These are phyloP conservation scores for Gynandropsis gynandra DNA, from an alignment of 345 rosid genomes.

Conservation along the genomic window DNA sequence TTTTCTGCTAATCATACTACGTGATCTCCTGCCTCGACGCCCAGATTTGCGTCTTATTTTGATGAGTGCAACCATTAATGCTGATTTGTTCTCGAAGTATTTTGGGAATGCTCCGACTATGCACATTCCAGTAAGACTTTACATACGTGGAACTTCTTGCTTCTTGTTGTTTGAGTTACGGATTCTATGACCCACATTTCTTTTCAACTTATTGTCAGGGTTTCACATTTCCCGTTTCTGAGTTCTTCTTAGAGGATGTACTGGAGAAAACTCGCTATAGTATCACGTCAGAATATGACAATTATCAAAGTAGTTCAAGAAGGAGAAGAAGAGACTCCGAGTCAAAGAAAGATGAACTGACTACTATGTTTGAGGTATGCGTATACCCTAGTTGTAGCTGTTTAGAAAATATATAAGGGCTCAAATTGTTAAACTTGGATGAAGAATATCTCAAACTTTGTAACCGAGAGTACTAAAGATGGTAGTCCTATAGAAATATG, in stretches of 20 bases:
- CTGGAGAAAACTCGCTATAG: slow-evolving; percentile 65
- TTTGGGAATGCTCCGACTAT: slow-evolving; percentile 70
- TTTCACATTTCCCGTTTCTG: slow-evolving; percentile 78
- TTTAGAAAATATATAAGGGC: too few species aligned
- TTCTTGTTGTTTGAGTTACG: slow-evolving; percentile 3
- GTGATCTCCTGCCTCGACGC: slow-evolving; percentile 85
- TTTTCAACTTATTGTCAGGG: slow-evolving; percentile 44
- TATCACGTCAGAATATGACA: slow-evolving; percentile 55
- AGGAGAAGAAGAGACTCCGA: slow-evolving; percentile 71
- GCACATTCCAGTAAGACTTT: slow-evolving; percentile 66
- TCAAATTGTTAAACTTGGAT: too few species aligned
- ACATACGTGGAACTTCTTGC: slow-evolving; percentile 9
- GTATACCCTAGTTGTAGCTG: not conserved
- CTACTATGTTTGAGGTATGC: slow-evolving; percentile 70
- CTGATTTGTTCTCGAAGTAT: slow-evolving; percentile 81
- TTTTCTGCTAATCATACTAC: slow-evolving; percentile 77
- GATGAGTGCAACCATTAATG: slow-evolving; percentile 97
- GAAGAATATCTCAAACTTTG: too few species aligned
- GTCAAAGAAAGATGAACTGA: slow-evolving; percentile 61
- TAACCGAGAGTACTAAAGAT: too few species aligned
- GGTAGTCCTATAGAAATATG: too few species aligned
- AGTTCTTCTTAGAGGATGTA: slow-evolving; percentile 82
- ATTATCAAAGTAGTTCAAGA: slow-evolving; percentile 61
- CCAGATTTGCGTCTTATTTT: slow-evolving; percentile 78
- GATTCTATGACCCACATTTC: slow-evolving; percentile 1